Percentiles rank a stretch among this genome's conserved stretches.
phyloP scores from a whole-genome alignment of 345 rosid genomes.

The Rhizophora mangle region DNA sequence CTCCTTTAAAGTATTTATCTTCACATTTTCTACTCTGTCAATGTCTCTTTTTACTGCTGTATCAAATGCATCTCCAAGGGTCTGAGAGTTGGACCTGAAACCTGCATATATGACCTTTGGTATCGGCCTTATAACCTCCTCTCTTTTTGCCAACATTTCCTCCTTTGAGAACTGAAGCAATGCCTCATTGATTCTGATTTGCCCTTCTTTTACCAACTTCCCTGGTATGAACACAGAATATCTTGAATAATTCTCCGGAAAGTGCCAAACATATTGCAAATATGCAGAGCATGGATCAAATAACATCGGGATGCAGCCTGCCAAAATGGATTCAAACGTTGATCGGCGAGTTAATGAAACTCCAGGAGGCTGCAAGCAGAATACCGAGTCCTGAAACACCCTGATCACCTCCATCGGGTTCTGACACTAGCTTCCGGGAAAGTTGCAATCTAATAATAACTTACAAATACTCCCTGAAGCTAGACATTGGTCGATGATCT shows the following conservation, averaged over 20 bases:
- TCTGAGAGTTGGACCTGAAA: no score
- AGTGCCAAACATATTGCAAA: conserved; percentile 19
- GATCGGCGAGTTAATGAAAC: conserved; percentile 22
- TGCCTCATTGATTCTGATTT: conserved; percentile 1
- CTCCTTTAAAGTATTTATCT: no score
- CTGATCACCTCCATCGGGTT: conserved; percentile 15
- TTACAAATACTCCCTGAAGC: conserved; percentile 11
- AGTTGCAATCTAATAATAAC: conserved; percentile 11
- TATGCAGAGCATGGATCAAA: conserved; percentile 26
- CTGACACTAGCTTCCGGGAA: conserved; percentile 5
- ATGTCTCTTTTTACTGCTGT: no score
- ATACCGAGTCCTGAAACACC: conserved; percentile 15
- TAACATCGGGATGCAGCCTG: conserved; percentile 25
- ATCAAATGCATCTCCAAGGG: no score
- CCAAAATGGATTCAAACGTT: conserved; percentile 16
- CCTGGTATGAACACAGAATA: conserved; percentile 23
- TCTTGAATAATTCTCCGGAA: conserved; percentile 10
- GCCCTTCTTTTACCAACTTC: conserved; percentile 9
- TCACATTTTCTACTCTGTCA: no score
- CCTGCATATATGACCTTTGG: no score
- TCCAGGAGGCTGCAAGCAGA: conserved; percentile 26
- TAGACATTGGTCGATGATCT: conserved; percentile 20
- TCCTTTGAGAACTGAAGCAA: no score
- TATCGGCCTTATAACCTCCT: no score
- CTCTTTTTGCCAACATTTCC: no score